phyloP scores from a whole-genome alignment of 768 basidiomycete species.

The Termitomyces titanicus region DNA sequence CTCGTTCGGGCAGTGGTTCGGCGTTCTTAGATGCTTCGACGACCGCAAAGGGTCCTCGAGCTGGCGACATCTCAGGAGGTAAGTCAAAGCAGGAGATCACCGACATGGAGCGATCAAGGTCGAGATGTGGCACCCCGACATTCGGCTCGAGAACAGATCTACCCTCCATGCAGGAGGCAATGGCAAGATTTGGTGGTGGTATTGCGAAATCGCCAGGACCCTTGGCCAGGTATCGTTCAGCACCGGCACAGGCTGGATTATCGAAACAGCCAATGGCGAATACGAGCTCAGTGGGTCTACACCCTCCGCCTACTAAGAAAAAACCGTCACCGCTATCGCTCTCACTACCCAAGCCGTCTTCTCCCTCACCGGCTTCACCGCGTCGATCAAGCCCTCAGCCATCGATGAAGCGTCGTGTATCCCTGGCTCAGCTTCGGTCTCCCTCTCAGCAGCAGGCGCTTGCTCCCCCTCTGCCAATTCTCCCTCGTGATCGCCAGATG shows the following conservation, averaged over 20 bases:
- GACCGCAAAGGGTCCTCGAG: not conserved
- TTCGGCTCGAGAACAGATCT: conserved; percentile 53
- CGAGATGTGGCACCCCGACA: conserved; percentile 58
- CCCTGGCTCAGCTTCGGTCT: conserved; percentile 20
- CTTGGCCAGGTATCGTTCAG: conserved; percentile 5
- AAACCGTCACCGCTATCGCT: conserved; percentile 31
- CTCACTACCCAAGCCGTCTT: conserved; percentile 17
- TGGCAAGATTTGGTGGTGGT: conserved; percentile 35
- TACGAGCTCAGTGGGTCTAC: conserved; percentile 4
- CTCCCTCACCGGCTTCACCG: conserved; percentile 10
- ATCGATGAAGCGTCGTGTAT: conserved; percentile 17
- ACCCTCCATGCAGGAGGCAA: conserved; percentile 41
- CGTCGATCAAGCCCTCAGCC: conserved; percentile 14
- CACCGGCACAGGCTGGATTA: conserved; percentile 6
- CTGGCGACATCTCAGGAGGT: conserved; percentile 3
- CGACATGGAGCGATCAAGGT: conserved; percentile 40
- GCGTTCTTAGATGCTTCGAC: conserved; percentile 19
- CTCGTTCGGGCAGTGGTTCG: conserved; percentile 20
- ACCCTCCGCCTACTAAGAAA: conserved; percentile 19
- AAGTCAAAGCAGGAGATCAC: conserved; percentile 23
- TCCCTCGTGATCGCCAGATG: conserved; percentile 11
- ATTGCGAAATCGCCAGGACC: conserved; percentile 10
- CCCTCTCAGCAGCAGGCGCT: conserved; percentile 12
- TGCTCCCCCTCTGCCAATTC: conserved; percentile 10
- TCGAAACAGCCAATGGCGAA: conserved; percentile 22